Evolutionary conservation across 306 rosid species (phyloP).

Genomic region (Cicer pinnatifidum): DNA sequence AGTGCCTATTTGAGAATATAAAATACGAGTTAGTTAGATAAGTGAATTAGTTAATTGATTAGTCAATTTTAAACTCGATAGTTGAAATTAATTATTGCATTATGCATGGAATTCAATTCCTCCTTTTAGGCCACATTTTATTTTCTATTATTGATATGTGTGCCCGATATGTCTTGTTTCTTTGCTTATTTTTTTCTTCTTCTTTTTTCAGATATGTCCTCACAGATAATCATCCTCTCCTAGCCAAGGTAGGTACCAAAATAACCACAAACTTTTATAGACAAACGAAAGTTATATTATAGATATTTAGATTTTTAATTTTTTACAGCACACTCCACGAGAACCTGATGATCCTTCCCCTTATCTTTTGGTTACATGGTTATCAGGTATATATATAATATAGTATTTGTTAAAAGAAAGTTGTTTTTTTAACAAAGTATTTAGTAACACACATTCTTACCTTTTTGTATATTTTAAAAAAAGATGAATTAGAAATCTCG

Average conservation of each 20-base stretch:
- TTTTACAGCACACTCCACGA: constrained; percentile 50
- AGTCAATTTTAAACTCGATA: too few species aligned
- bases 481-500: constrained; percentile 43
- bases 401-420: neutral
- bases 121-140: too few species aligned
- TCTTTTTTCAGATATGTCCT: constrained; percentile 58
- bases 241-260: constrained; percentile 42
- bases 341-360: constrained; percentile 52
- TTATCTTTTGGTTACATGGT: constrained; percentile 60
- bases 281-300: neutral
- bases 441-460: neutral
- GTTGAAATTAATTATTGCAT: too few species aligned
- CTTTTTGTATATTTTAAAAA: neutral
- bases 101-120: too few species aligned
- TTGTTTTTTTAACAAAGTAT: neutral
- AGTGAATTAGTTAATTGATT: too few species aligned
- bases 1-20: too few species aligned
- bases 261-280: neutral
- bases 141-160: too few species aligned
- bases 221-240: constrained; percentile 54
- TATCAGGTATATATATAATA: constrained; percentile 49
- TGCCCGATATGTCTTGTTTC: neutral
- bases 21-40: too few species aligned
- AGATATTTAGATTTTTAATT: neutral
- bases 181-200: neutral